Evolutionary conservation across 1,139 yeast genomes (phyloP).

Genomic region (Spathaspora jeffriesii): DNA sequence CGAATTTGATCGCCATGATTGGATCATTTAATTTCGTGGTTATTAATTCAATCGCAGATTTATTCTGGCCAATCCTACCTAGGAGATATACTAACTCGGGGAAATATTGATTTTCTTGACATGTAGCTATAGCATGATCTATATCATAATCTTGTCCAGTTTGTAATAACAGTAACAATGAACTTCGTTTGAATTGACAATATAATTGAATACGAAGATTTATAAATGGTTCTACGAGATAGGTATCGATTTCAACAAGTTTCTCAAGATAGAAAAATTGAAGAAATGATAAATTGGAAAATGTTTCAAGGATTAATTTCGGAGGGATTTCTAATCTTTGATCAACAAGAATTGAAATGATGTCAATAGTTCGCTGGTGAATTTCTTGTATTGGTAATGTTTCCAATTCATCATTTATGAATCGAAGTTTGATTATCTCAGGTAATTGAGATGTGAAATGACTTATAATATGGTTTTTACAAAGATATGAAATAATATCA

Average conservation of each 20-base stretch:
- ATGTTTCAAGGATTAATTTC: conserved; percentile 42
- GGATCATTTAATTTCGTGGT: conserved; percentile 81
- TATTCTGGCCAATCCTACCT: conserved; percentile 82
- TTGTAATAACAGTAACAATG: conserved; percentile 52
- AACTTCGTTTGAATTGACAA: conserved; percentile 56
- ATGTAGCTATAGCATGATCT: conserved; percentile 63
- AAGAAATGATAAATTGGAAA: conserved; percentile 52
- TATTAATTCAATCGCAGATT: conserved; percentile 73
- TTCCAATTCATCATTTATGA: conserved; percentile 20
- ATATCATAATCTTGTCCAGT: conserved; percentile 60
- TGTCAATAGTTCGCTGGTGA: conserved; percentile 36
- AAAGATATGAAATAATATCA: conserved; percentile 56
- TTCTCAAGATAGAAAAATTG: conserved; percentile 62
- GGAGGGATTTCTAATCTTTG: conserved; percentile 69
- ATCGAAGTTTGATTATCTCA: conserved; percentile 48
- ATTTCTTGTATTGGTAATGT: conserved; percentile 45
- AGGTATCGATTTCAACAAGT: conserved; percentile 54
- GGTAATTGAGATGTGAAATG: conserved; percentile 53
- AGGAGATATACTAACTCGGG: conserved; percentile 80
- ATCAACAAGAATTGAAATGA: conserved; percentile 59
- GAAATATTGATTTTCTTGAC: conserved; percentile 51
- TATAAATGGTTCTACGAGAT: conserved; percentile 56
- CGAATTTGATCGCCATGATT: conserved; percentile 78
- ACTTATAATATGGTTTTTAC: conserved; percentile 60
- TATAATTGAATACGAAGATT: conserved; percentile 66